Percentiles rank a stretch among this genome's conserved stretches.
Conservation (phyloP, 2,329 filamentous ascomycete genomes). For the Immersiporthe knoxdaviesiana region DNA sequence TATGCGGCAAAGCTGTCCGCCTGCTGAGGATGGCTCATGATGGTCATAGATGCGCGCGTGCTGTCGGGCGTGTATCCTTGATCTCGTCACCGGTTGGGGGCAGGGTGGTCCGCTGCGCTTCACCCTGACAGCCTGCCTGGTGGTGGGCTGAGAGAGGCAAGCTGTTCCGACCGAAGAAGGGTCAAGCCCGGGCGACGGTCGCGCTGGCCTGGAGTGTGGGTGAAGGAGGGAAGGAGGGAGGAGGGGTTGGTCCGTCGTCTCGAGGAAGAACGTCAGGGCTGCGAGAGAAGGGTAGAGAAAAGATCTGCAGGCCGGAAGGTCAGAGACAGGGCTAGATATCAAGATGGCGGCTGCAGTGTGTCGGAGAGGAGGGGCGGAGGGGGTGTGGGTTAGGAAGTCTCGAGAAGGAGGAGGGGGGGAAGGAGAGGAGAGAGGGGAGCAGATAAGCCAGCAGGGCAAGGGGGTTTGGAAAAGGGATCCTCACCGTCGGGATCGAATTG, state of each 20-base stretch:
- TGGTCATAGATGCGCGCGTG: constrained; percentile 24
- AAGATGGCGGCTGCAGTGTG: constrained; percentile 15
- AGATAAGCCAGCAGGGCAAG: constrained; percentile 9
- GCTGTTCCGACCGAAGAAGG: constrained; percentile 13
- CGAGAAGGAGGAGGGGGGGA: constrained; percentile 5
- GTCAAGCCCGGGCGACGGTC: not conserved
- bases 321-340: constrained; percentile 19
- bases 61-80: constrained; percentile 8
- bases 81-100: not conserved
- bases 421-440: not conserved
- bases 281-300: constrained; percentile 18
- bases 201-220: not conserved
- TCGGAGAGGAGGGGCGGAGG: not conserved
- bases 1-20: constrained; percentile 29
- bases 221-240: not conserved
- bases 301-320: constrained; percentile 24
- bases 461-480: constrained; percentile 23
- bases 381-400: not conserved
- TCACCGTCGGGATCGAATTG: constrained; percentile 26
- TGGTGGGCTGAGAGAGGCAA: constrained; percentile 16
- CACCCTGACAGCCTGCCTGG: constrained; percentile 3
- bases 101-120: not conserved
- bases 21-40: constrained; percentile 30
- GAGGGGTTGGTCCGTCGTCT: not conserved
- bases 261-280: constrained; percentile 13